phyloP scores from a whole-genome alignment of 2,329 filamentous ascomycete genomes.

The Beauveria sp. region DNA sequence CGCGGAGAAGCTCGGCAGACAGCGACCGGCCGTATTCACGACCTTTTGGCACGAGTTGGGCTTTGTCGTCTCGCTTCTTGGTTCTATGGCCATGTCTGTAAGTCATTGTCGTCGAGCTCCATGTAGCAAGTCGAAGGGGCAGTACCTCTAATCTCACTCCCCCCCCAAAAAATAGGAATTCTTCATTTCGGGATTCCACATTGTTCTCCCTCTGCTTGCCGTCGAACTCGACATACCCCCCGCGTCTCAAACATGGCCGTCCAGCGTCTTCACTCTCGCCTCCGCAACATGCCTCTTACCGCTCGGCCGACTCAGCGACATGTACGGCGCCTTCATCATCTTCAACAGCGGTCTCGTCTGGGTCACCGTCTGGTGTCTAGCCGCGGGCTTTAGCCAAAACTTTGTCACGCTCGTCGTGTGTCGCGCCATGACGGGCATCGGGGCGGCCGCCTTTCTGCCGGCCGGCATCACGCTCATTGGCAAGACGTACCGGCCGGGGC shows the following conservation, averaged over 20 bases:
- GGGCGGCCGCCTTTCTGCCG: conserved; percentile 60
- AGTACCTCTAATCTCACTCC: too few relatives aligned
- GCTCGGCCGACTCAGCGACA: conserved; percentile 49
- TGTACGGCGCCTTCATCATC: conserved; percentile 50
- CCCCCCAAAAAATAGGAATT: conserved; percentile 46
- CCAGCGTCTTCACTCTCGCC: conserved; percentile 49
- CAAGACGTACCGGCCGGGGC: conserved; percentile 57
- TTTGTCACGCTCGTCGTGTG: conserved; percentile 60
- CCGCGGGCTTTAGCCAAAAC: conserved; percentile 57
- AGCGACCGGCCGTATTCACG: conserved; percentile 47
- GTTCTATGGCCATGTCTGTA: conserved; percentile 52
- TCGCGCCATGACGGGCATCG: conserved; percentile 61
- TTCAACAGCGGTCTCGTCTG: conserved; percentile 50
- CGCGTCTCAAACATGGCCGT: conserved; percentile 55
- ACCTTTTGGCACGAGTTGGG: conserved; percentile 45
- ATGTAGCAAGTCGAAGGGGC: too few relatives aligned
- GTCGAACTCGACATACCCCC: conserved; percentile 54
- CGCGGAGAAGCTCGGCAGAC: conserved; percentile 41
- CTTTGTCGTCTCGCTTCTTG: conserved; percentile 52
- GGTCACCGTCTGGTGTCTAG: conserved; percentile 57
- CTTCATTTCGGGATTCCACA: conserved; percentile 65
- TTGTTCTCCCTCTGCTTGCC: conserved; percentile 59
- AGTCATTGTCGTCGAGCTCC: conserved; percentile 16
- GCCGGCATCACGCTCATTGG: conserved; percentile 60
- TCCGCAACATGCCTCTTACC: conserved; percentile 52